Percentiles rank a stretch among this genome's conserved stretches.
Conservation (phyloP, 306 rosid species). For the Arachis stenosperma region DNA sequence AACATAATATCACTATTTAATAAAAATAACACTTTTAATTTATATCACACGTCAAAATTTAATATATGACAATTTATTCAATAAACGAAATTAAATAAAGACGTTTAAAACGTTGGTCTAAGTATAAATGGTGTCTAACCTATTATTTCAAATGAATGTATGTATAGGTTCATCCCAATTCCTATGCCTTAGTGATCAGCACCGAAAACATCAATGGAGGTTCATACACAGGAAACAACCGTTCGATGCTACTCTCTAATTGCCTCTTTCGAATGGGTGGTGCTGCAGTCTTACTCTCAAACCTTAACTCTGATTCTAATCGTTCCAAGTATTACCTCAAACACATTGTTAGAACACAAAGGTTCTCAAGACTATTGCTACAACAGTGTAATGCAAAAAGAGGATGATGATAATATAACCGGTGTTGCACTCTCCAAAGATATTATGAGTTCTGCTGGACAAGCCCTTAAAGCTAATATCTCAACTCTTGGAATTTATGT, state of each 20-base stretch:
- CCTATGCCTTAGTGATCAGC: slow-evolving; percentile 33
- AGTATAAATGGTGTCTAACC: too few species aligned
- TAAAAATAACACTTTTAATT: too few species aligned
- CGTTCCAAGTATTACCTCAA: slow-evolving; percentile 14
- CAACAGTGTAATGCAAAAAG: slow-evolving; percentile 12
- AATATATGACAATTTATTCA: too few species aligned
- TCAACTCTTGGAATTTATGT: slow-evolving; percentile 8
- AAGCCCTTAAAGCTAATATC: slow-evolving; percentile 15
- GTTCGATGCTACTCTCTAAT: slow-evolving; percentile 32
- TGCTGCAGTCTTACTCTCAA: slow-evolving; percentile 36
- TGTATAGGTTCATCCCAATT: slow-evolving; percentile 22
- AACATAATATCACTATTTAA: too few species aligned
- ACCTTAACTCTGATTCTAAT: not conserved
- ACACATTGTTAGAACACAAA: not conserved
- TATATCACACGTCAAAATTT: too few species aligned
- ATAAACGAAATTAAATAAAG: too few species aligned
- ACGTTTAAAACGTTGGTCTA: too few species aligned
- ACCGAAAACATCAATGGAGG: slow-evolving; percentile 23
- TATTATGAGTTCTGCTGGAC: not conserved
- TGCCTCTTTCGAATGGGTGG: slow-evolving; percentile 38
- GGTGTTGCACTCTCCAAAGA: slow-evolving; percentile 27
- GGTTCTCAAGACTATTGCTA: slow-evolving; percentile 18
- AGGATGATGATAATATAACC: not conserved
- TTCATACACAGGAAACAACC: slow-evolving; percentile 32
- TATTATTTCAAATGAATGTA: too few species aligned